Base-by-base conservation (phyloP, 768 basidiomycete genomes). In the Suillus subalutaceus region DNA sequence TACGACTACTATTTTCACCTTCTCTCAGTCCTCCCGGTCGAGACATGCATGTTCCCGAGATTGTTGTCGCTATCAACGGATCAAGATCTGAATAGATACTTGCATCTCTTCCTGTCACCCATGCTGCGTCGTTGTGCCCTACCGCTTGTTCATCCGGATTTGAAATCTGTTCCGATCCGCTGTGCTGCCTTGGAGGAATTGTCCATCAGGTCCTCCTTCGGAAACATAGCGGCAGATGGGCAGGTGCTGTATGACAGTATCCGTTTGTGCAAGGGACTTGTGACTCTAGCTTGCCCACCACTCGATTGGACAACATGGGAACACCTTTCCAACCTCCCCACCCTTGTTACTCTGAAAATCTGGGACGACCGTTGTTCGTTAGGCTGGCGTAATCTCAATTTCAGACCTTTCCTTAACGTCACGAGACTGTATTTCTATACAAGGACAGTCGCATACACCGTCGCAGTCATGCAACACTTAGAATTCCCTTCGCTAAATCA, bases 401-500 rank as follows among this genome's bases (percentile, higher is more conserved):
- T 41, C 18, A 23, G 16, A 12, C 18, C 23, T 60, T 60, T 41
- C 1, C 40, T 60, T 40, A 41, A 60, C 5, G 18, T 60, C 18
- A 41, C 58, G 10, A 18, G 9, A 18, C 40, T 59, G 10, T 12
- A 1, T 59, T 59, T 59, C 40, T 6, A 1, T 30, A 30, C 26
- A 26, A 3, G 26, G 4, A 41, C 16, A 18, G 18, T 26, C 6
- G 26, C 38, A 41, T 26, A 41, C 16, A 18, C 40, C 10, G 4
- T 60, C 16, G 3, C 58, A 26, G 58, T 60, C 10, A 60, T 41
- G 26, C 38, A 41, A 41, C 40, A 41, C 6, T 26, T 40, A 30
- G 18, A 41, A 20, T 60, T 60, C 26, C 58, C 58, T 26, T 60
- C 58, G 18, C 58, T 60, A 6, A 60, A 41, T 20, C 38, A 26